Conservation (phyloP, 495 filamentous ascomycete species). For the Cryomyces minteri region DNA sequence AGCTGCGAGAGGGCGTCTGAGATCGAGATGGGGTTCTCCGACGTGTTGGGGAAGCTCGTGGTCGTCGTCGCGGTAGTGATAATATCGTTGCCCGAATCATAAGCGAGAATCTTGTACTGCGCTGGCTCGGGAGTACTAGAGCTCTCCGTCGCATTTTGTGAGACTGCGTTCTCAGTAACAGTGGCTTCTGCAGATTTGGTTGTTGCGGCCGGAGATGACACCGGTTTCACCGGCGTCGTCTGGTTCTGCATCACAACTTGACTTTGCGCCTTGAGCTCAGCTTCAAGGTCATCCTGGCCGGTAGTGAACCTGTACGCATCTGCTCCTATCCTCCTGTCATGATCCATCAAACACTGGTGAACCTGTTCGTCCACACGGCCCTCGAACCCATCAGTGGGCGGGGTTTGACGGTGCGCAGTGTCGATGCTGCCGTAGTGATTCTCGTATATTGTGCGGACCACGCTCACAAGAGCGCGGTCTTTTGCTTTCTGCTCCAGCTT, state of each 20-base stretch:
- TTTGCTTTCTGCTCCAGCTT: constrained; percentile 9
- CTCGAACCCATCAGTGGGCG: background rate
- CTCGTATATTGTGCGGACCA: constrained; percentile 28
- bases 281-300: no score
- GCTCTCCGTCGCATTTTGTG: background rate
- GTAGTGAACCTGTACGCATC: no score
- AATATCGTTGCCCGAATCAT: constrained; percentile 42
- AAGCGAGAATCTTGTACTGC: constrained; percentile 54
- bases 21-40: constrained; percentile 28
- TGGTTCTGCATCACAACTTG: background rate
- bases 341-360: background rate
- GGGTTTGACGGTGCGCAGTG: constrained; percentile 17
- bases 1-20: constrained; percentile 48
- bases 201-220: no score
- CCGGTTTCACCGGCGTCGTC: background rate
- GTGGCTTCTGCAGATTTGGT: no score
- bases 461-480: constrained; percentile 20
- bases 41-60: constrained; percentile 19
- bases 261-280: background rate
- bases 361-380: background rate
- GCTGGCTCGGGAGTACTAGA: constrained; percentile 14
- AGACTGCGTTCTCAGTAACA: no score
- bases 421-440: constrained; percentile 26
- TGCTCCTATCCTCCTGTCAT: background rate
- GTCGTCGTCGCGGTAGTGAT: constrained; percentile 44